Conservation (phyloP, 1,284 basidiomycete species). For the Pyrrhoderma lamaoense region DNA sequence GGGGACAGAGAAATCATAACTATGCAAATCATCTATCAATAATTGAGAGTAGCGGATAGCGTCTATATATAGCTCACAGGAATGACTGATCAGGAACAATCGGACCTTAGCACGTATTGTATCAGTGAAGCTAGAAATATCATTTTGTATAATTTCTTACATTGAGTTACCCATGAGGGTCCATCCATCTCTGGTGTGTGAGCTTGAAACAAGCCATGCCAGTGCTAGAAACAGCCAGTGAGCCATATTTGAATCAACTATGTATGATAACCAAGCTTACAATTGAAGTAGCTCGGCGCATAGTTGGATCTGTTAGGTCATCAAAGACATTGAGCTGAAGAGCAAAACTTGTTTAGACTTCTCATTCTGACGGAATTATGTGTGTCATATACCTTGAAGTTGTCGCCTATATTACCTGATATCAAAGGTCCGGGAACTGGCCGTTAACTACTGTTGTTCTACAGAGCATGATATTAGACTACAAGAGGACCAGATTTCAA, state of each 20-base stretch:
- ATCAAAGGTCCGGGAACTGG: conserved; percentile 27
- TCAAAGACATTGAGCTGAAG: conserved; percentile 22
- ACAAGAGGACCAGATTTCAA: neutral
- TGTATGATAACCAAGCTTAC: conserved; percentile 15
- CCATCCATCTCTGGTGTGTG: conserved; percentile 33
- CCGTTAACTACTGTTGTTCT: conserved; percentile 25
- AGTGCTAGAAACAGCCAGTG: conserved; percentile 20
- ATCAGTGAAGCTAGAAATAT: too few species aligned
- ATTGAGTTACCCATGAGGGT: conserved; percentile 33
- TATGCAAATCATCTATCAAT: neutral
- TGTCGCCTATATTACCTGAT: conserved; percentile 28
- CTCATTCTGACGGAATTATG: too few species aligned
- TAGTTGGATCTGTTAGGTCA: conserved; percentile 20
- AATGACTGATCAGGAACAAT: conserved; percentile 26
- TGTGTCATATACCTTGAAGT: conserved; percentile 20
- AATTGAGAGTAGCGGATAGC: neutral
- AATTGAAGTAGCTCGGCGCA: conserved; percentile 25
- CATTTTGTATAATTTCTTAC: neutral
- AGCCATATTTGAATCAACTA: neutral
- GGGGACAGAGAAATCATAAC: conserved; percentile 24
- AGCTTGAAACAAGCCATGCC: conserved; percentile 27
- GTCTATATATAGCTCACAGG: conserved; percentile 8
- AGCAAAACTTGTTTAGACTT: too few species aligned
- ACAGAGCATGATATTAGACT: neutral
- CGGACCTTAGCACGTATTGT: conserved; percentile 9